Percentiles rank a stretch among this genome's conserved stretches.
phyloP scores from a whole-genome alignment of 140 eudicot species.

The Bidens hawaiensis region DNA sequence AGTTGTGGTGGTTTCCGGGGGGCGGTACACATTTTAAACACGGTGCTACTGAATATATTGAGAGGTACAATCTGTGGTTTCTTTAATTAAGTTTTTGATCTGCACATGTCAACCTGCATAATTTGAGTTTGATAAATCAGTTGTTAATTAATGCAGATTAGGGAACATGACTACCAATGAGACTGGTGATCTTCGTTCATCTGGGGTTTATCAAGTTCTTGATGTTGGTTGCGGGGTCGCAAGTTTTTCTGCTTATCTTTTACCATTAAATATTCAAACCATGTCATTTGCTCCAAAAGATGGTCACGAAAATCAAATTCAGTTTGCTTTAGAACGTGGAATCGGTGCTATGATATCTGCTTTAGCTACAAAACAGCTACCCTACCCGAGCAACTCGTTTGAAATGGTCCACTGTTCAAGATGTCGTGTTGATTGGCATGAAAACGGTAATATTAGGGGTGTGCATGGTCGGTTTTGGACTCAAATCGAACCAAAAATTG shows the following conservation, averaged over 20 bases:
- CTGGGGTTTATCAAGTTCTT: constrained; percentile 89
- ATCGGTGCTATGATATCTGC: constrained; percentile 94
- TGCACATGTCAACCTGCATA: neutral
- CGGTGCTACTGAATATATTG: constrained; percentile 89
- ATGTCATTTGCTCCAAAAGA: constrained; percentile 99
- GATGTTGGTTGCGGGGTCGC: constrained; percentile 99
- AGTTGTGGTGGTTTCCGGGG: constrained; percentile 98
- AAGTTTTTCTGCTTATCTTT: constrained; percentile 94
- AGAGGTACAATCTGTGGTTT: constrained; percentile 47
- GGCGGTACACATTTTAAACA: constrained; percentile 99
- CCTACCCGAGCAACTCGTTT: constrained; percentile 79
- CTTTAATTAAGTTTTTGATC: neutral
- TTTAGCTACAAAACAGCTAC: constrained; percentile 89
- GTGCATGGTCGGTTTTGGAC: too few relatives aligned
- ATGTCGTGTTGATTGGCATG: constrained; percentile 98
- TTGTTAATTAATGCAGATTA: constrained; percentile 51
- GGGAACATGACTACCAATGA: constrained; percentile 94
- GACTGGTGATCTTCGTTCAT: constrained; percentile 75
- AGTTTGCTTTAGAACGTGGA: constrained; percentile 95
- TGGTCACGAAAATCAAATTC: constrained; percentile 98
- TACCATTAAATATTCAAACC: constrained; percentile 74
- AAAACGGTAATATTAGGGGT: constrained; percentile 73
- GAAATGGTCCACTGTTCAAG: constrained; percentile 99
- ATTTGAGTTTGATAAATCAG: neutral
- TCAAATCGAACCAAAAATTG: too few relatives aligned